Evolutionary conservation across 495 filamentous ascomycete genomes (phyloP), one percentile per base, ranked within the genome.

Genomic region (Aspergillus kassunensis): DNA sequence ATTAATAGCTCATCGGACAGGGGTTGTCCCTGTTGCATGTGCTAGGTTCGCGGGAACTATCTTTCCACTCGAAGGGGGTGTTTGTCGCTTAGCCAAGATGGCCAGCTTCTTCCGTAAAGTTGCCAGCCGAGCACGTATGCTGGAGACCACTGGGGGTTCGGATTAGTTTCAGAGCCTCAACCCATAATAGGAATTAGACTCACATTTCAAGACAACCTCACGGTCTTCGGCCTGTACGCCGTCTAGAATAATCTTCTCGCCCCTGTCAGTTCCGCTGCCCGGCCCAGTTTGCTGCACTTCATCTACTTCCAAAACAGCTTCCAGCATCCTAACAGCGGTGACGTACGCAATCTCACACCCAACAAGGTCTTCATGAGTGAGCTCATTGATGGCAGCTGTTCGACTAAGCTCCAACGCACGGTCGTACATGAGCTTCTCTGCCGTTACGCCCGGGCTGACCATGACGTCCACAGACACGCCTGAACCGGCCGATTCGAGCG

Each of bases 391-490:
- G 3, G 93, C 93, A 6, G 93, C 91, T 2, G 88, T 80, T 31
- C 90, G 84, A 58, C 90, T 96, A 93, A 98, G 96, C 66, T 98
- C 93, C 19, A 96, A 69, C 3, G 93, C 93, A 12, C 93, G 89
- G 56, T 98, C 95, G 58, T 96, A 98, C 95, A 98, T 98, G 41
- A 98, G 70, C 68, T 89, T 95, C 70, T 97, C 93, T 0, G 93
- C 93, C 18, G 91, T 96, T 34, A 97, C 82, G 6, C 92, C 92
- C 0, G 77, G 69, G 37, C 78, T 84, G 12, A 84, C 78, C n/a
- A 81, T 71, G 16, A 89, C 85, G 45, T 87, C 88, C 2, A 82
- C 77, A 29, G 80, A 83, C 11, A 75, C 70, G 9, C 67, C 76
- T 25, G 80, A 70, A 13, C 70, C 71, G 15, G 68, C 64, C 8